Base-by-base conservation (phyloP, 2,329 filamentous ascomycete genomes). In the Mycocentrospora acerina region DNA sequence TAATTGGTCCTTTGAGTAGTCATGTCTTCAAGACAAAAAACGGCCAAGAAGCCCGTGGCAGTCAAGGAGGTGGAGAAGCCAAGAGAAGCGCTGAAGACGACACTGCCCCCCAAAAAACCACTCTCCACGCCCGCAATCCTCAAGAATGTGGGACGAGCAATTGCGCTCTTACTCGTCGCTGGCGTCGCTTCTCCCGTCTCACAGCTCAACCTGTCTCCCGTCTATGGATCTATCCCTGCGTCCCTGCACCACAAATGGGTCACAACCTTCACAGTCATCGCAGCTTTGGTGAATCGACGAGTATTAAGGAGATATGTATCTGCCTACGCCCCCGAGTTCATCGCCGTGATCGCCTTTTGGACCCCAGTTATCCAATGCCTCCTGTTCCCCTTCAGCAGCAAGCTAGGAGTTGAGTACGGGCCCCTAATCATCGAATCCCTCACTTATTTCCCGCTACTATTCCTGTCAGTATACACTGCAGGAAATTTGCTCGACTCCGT, bases 161-260 rank as follows among this genome's bases (percentile, higher is more conserved):
- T 51, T 39, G 62, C 58, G 13, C 59, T 83, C 12, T 70, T 83
- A 46, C 53, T 72, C 17, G 71, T 86, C 30, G 75, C 80, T 8
- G 86, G 83, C 29, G 62, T 83, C 28, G 82, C 79, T 44, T 83
- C 85, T 31, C 81, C 83, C 46, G 79, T 85, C 41, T 91, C 87
- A 1, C 81, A 88, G 60, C 75, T 90, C 46, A 83, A 80, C 26
- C 75, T 97, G 24, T 87, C 89, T 14, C 93, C 93, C 2, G 86
- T 94, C 9, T 97, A 94, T 67, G 93, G 93, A 35, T 82, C 84
- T 12, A 87, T 95, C 25, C 87, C 91, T 1, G 76, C 89, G 1
- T 78, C 80, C 1, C 74, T 85, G 50, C 86, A 84, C 65, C 91
- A 96, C 64, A 71, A 76, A 35, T 78, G 62, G 79, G 60, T 76